These are phyloP conservation scores for Arachnopeziza araneosa DNA, from an alignment of 2,329 filamentous ascomycete species.

Conservation along the genomic window DNA sequence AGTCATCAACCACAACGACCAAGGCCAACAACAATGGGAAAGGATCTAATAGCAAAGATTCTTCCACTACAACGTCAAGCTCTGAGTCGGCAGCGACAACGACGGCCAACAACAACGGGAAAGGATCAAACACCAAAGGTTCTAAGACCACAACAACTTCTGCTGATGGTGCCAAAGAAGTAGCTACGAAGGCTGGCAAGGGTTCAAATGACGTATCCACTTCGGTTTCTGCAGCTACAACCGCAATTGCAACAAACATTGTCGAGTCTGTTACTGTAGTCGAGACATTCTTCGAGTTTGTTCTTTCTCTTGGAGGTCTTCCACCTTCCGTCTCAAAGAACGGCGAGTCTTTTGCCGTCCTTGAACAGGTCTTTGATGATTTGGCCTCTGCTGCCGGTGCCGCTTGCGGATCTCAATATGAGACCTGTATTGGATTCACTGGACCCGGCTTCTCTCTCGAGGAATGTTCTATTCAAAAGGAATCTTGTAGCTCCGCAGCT, in stretches of 20 bases:
- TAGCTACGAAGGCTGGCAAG: not conserved
- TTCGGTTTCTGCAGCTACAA: not conserved
- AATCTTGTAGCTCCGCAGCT: constrained; percentile 15
- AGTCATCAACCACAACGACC: not conserved
- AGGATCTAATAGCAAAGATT: constrained; percentile 14
- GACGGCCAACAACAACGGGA: not conserved
- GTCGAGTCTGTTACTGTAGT: constrained; percentile 19
- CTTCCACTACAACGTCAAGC: constrained; percentile 14
- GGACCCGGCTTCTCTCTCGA: constrained; percentile 17
- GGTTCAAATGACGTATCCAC: not conserved
- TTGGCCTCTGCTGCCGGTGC: constrained; percentile 15
- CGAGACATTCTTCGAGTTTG: constrained; percentile 24
- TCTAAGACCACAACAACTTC: not conserved
- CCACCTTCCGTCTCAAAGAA: constrained; percentile 19
- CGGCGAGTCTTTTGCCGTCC: constrained; percentile 14
- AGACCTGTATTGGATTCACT: constrained; percentile 15
- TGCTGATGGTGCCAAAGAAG: not conserved
- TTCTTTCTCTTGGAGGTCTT: constrained; percentile 17
- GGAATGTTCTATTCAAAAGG: constrained; percentile 17
- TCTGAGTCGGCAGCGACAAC: not conserved
- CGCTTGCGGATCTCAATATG: constrained; percentile 21
- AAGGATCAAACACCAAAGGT: not conserved
- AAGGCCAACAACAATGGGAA: constrained; percentile 10
- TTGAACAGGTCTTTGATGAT: constrained; percentile 21
- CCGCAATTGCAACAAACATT: not conserved